These are phyloP conservation scores for Phytophthora kernoviae DNA, from an alignment of 352 stramenopile genomes.

Conservation along the genomic window DNA sequence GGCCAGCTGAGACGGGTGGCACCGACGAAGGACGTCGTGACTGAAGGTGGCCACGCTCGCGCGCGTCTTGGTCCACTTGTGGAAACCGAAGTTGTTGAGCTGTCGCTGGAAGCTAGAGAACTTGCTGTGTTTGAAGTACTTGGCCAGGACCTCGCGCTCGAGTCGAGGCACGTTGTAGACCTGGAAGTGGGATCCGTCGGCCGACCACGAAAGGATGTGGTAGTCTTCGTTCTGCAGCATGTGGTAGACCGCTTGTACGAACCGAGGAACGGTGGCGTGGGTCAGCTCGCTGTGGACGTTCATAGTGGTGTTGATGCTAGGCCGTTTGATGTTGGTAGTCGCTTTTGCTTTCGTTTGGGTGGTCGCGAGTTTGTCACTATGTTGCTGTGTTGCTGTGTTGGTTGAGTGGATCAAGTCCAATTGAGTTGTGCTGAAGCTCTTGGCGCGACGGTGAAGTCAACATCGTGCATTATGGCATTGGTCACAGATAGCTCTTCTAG, in stretches of 20 bases:
- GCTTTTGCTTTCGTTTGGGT: background rate
- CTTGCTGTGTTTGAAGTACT: conserved; percentile 86
- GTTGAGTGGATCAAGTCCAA: conserved; percentile 10
- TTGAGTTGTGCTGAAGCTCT: conserved; percentile 14
- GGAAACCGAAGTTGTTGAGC: conserved; percentile 93
- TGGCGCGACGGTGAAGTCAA: too few species aligned
- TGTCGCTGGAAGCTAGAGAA: conserved; percentile 91
- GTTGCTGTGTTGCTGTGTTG: background rate
- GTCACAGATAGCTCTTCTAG: too few species aligned
- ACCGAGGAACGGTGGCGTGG: conserved; percentile 31
- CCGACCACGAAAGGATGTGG: conserved; percentile 49
- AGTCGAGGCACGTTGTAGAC: conserved; percentile 77
- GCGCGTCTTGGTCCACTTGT: conserved; percentile 79
- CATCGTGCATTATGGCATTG: too few species aligned
- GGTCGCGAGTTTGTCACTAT: too few species aligned
- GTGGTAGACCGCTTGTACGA: conserved; percentile 54
- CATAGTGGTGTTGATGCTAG: background rate
- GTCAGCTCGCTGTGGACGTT: background rate
- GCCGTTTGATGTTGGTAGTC: background rate
- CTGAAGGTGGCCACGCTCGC: conserved; percentile 69
- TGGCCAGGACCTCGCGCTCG: conserved; percentile 61
- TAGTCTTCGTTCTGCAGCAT: conserved; percentile 67
- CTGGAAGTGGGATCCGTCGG: conserved; percentile 70
- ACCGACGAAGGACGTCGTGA: conserved; percentile 46
- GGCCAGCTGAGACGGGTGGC: too few species aligned